Percentiles rank a stretch among this genome's conserved stretches.
Conservation (phyloP, 768 basidiomycete species). For the Podaxis sp. region DNA sequence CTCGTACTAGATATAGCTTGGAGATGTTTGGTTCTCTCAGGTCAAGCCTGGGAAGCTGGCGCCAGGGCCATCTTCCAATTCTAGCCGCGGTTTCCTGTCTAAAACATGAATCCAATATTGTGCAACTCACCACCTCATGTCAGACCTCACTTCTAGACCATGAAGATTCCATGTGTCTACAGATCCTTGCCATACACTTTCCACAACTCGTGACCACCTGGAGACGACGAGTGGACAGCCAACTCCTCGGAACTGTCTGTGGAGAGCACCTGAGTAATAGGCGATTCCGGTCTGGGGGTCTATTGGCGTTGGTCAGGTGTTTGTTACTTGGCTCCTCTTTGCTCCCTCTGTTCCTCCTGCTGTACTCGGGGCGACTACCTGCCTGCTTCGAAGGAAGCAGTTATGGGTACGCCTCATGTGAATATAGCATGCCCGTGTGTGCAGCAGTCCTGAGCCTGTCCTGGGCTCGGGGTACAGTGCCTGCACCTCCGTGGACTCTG, state of each 20-base stretch:
- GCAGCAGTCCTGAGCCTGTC: too few species aligned
- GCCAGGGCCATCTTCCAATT: neutral
- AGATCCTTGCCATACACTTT: neutral
- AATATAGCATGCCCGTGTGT: too few species aligned
- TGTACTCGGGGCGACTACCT: too few species aligned
- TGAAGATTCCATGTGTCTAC: neutral
- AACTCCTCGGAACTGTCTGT: neutral
- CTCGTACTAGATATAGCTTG: neutral
- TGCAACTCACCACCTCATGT: neutral
- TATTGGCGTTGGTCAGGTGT: neutral
- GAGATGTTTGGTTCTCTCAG: neutral
- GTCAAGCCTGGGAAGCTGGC: neutral
- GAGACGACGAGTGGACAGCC: neutral
- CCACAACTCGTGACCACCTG: neutral
- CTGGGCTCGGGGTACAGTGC: too few species aligned
- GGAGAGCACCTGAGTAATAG: neutral
- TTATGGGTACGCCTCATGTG: too few species aligned
- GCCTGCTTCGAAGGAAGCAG: too few species aligned
- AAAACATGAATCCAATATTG: neutral
- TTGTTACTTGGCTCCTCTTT: neutral
- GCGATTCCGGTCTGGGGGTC: neutral
- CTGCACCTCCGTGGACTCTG: too few species aligned
- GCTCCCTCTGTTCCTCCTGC: neutral
- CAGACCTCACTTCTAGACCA: neutral
- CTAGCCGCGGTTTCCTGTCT: neutral